Percentiles rank a stretch among this genome's conserved stretches.
phyloP scores from a whole-genome alignment of 371 early-diverging fungal genomes.

The Mortierella sp. region DNA sequence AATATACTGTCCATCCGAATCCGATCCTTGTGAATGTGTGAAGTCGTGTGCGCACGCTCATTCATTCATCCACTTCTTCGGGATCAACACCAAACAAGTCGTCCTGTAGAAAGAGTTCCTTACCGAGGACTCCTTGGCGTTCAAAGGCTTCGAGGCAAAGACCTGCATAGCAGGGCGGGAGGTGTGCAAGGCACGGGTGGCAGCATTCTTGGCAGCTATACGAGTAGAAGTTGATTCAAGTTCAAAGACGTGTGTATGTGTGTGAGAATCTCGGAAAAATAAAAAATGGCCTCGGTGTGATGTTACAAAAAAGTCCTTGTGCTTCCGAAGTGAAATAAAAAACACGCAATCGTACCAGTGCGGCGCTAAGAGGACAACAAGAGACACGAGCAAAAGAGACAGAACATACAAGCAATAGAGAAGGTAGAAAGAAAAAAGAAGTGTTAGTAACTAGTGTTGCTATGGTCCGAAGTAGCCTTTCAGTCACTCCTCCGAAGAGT shows the following conservation, averaged over 20 bases:
- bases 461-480: background rate
- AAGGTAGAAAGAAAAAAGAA: background rate
- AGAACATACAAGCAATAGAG: background rate
- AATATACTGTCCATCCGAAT: constrained; percentile 11
- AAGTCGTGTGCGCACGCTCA: background rate
- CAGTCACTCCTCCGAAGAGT: background rate
- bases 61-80: background rate
- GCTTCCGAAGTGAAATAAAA: constrained; percentile 11
- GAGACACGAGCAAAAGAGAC: background rate
- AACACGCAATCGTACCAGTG: constrained; percentile 31
- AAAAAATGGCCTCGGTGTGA: background rate
- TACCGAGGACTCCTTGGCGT: constrained; percentile 80
- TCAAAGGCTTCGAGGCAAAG: constrained; percentile 79
- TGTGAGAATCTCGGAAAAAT: constrained; percentile 35
- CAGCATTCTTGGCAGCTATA: constrained; percentile 49
- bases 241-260: background rate
- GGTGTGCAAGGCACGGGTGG: constrained; percentile 70
- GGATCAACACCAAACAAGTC: constrained; percentile 6
- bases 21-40: background rate
- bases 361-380: constrained; percentile 31
- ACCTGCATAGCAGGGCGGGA: constrained; percentile 79
- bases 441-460: background rate
- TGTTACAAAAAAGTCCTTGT: background rate
- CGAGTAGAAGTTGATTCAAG: background rate
- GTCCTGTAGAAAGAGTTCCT: constrained; percentile 14